These are phyloP conservation scores for Perilla frutescens DNA, from an alignment of 257 asterid species.

Conservation along the genomic window DNA sequence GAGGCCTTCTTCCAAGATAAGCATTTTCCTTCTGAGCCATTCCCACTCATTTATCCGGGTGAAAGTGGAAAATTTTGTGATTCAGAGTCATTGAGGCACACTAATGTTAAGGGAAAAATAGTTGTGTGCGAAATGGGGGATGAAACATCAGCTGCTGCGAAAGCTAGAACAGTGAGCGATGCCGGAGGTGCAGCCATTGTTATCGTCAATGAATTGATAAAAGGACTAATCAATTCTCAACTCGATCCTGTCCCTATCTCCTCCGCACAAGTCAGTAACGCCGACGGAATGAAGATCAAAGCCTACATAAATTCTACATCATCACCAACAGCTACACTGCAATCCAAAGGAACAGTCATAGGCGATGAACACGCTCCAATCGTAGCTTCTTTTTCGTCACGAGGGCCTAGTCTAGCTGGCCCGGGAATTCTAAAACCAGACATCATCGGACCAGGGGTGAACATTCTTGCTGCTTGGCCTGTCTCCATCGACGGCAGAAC, in stretches of 20 bases:
- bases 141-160: neutral
- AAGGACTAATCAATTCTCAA: neutral
- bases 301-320: constrained; percentile 40
- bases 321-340: constrained; percentile 35
- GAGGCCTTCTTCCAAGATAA: constrained; percentile 38
- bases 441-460: constrained; percentile 39
- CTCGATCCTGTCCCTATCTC: neutral
- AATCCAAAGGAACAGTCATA: constrained; percentile 35
- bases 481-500: constrained; percentile 13
- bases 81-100: constrained; percentile 13
- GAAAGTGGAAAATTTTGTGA: neutral
- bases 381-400: constrained; percentile 24
- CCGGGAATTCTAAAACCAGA: constrained; percentile 42
- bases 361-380: constrained; percentile 33
- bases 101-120: constrained; percentile 43
- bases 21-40: neutral
- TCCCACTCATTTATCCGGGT: constrained; percentile 32
- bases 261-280: constrained; percentile 21
- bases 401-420: constrained; percentile 13
- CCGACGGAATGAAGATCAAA: constrained; percentile 32
- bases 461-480: constrained; percentile 43
- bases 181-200: constrained; percentile 50
- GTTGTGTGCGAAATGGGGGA: constrained; percentile 32
- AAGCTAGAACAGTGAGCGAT: constrained; percentile 10
- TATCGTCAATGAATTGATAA: constrained; percentile 24